A percentile compares a stretch with the other conserved stretches of the same genome.
These are phyloP conservation scores for Salmacisia buchloeana DNA, from an alignment of 1,284 basidiomycete genomes.

Conservation along the genomic window DNA sequence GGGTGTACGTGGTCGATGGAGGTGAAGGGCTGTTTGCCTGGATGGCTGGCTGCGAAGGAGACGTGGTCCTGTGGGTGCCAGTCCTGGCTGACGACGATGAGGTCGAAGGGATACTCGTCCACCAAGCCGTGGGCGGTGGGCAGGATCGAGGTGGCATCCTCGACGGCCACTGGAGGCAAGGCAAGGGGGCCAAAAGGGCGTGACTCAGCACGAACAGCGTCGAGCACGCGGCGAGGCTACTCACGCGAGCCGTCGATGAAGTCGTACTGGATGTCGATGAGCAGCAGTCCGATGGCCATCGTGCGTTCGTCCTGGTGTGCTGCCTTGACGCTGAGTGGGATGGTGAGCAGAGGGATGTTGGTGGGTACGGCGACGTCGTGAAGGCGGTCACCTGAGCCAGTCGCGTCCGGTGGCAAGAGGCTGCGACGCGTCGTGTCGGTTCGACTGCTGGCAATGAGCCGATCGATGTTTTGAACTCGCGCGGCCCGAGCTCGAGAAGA, in stretches of 20 bases:
- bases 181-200: not conserved
- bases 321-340: no score
- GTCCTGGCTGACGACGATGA: constrained; percentile 41
- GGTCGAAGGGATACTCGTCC: constrained; percentile 1
- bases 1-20: constrained; percentile 42
- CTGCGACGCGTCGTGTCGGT: no score
- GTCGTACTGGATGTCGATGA: constrained; percentile 16
- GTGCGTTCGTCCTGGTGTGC: not conserved
- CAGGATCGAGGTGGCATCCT: constrained; percentile 9
- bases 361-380: no score
- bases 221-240: no score
- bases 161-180: constrained; percentile 18
- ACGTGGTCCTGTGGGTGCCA: constrained; percentile 61
- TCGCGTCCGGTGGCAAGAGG: no score
- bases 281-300: constrained; percentile 5
- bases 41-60: constrained; percentile 62
- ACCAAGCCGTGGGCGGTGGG: constrained; percentile 10
- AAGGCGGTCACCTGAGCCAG: no score
- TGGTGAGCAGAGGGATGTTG: no score
- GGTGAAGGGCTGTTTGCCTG: constrained; percentile 52
- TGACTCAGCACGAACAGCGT: no score
- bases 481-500: no score
- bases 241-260: constrained; percentile 21
- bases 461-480: no score
- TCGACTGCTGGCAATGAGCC: no score